These are phyloP conservation scores for Encephalitozoon intestinalis DNA, from an alignment of 371 early-diverging fungal genomes.

Conservation along the genomic window DNA sequence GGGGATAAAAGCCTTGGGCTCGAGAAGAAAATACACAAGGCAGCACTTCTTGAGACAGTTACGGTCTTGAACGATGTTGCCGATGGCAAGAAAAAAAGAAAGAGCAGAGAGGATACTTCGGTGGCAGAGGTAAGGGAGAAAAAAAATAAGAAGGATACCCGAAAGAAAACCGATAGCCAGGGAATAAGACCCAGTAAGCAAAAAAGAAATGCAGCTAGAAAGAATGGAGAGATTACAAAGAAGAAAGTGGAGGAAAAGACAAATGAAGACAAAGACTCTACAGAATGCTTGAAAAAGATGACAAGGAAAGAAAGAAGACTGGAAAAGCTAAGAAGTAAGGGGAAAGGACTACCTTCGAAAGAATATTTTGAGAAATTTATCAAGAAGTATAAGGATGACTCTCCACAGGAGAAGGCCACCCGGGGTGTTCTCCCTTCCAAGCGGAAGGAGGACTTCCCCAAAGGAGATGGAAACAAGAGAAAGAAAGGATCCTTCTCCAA, in stretches of 20 bases:
- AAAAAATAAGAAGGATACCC: not conserved
- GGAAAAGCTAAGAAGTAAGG: not conserved
- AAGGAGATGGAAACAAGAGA: not conserved
- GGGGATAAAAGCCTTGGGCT: not conserved
- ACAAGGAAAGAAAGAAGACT: not conserved
- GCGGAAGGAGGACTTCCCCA: not conserved
- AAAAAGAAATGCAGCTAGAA: not conserved
- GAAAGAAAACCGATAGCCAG: not conserved
- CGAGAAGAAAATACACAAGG: not conserved
- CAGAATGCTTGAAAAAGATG: not conserved
- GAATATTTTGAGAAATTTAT: conserved; percentile 7
- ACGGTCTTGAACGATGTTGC: not conserved
- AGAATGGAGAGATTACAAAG: not conserved
- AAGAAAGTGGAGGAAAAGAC: not conserved
- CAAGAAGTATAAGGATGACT: not conserved
- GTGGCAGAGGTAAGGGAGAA: not conserved
- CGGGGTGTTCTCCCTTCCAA: not conserved
- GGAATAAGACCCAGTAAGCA: not conserved
- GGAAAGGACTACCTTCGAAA: not conserved
- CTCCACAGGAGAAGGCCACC: not conserved
- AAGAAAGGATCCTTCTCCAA: not conserved
- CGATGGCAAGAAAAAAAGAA: not conserved
- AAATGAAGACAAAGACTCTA: not conserved
- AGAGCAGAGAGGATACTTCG: not conserved
- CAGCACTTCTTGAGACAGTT: conserved; percentile 5